Evolutionary conservation across 129 eudicot genomes (phyloP).

Genomic region (Mikania micrantha): DNA sequence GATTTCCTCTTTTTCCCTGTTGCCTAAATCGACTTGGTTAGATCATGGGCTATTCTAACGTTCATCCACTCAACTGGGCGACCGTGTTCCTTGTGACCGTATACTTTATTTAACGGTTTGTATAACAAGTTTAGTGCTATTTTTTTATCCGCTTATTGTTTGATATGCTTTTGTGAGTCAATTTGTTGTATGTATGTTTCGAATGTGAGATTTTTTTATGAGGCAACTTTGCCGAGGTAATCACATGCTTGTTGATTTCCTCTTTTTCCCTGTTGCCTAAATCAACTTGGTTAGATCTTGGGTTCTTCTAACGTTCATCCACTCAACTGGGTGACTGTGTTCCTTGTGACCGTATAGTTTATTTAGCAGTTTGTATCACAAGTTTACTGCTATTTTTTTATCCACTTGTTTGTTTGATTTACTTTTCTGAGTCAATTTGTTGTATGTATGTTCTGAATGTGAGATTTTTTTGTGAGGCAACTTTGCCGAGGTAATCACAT

Average conservation of each 20-base stretch:
- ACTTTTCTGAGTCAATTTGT: too few species aligned
- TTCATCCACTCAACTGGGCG: slow-evolving; percentile 1
- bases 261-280: slow-evolving; percentile 80
- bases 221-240: slow-evolving; percentile 90
- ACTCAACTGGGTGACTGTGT: slow-evolving; percentile 8
- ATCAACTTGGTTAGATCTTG: background rate
- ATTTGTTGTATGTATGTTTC: too few species aligned
- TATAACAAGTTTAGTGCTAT: too few species aligned
- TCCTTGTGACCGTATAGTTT: background rate
- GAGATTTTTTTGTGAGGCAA: slow-evolving; percentile 25
- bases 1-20: slow-evolving; percentile 81
- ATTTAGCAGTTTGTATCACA: too few species aligned
- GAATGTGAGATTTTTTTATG: too few species aligned
- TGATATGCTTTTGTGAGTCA: too few species aligned
- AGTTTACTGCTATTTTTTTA: background rate
- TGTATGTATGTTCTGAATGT: too few species aligned
- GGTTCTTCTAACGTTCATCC: too few species aligned
- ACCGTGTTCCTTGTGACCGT: background rate
- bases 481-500: slow-evolving; percentile 81
- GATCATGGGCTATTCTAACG: too few species aligned
- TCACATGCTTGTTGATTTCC: slow-evolving; percentile 37
- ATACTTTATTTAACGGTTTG: too few species aligned
- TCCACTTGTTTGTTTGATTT: background rate
- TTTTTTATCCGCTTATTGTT: too few species aligned
- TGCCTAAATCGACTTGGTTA: too few species aligned